phyloP scores from a whole-genome alignment of 768 basidiomycete species.

The Leccinellum albellum region DNA sequence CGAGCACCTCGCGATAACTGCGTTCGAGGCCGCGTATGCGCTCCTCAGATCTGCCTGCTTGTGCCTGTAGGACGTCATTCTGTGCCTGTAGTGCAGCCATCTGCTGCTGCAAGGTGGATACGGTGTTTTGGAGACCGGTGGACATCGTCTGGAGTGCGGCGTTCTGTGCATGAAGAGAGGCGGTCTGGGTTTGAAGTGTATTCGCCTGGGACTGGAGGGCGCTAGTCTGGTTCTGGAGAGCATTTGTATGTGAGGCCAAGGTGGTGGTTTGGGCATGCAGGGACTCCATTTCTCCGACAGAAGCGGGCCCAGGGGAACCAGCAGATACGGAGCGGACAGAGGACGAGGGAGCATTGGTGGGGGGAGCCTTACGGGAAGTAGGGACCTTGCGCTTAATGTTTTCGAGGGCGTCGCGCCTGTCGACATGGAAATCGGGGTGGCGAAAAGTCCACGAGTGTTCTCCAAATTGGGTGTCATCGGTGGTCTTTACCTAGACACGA shows the following conservation, averaged over 20 bases:
- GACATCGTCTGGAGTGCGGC: conserved; percentile 32
- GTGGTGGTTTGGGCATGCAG: conserved; percentile 28
- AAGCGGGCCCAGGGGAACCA: conserved; percentile 25
- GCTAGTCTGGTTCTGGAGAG: conserved; percentile 29
- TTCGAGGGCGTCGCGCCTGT: conserved; percentile 53
- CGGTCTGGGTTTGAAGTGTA: conserved; percentile 28
- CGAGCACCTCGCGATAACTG: conserved; percentile 64
- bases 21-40: conserved; percentile 57
- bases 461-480: conserved; percentile 72
- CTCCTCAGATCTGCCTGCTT: conserved; percentile 38
- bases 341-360: conserved; percentile 27
- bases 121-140: conserved; percentile 22
- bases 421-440: conserved; percentile 51
- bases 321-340: conserved; percentile 25
- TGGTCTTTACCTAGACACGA: conserved; percentile 63
- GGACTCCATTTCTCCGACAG: conserved; percentile 24
- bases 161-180: conserved; percentile 34
- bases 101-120: conserved; percentile 29
- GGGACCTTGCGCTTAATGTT: conserved; percentile 64
- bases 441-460: conserved; percentile 55
- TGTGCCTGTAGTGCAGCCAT: conserved; percentile 25
- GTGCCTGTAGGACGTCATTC: conserved; percentile 30
- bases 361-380: conserved; percentile 29
- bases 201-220: conserved; percentile 27
- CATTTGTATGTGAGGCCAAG: conserved; percentile 29